Base-by-base conservation (phyloP, 108 stramenopile species). In the Chaetoceros muelleri region DNA sequence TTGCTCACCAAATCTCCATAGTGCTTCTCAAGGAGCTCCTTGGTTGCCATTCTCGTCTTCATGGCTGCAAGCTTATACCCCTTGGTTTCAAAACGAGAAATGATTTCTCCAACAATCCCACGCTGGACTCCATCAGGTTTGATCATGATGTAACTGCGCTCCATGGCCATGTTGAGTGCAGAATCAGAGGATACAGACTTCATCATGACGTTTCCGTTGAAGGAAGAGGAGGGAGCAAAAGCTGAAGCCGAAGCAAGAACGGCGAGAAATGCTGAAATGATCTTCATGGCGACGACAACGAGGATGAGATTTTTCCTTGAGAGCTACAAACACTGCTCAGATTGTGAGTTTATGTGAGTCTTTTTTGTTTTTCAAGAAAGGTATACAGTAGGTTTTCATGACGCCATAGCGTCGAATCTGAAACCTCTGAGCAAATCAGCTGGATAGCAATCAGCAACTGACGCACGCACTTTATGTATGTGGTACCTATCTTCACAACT, bases 1-100 rank as follows among this genome's bases (percentile, higher is more conserved):
- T 95, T 98, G 40, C 74, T 76, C 21, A 79, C 82, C 27, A 96
- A 76, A 52, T 96, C 95, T 44, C 61, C 60, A 78, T 98, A 98
- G 71, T 98, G 96, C 50, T 72, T 51, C 20, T 94, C 84, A 10
- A 94, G 77, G 44, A 92, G 75, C 58, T 95, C 93, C 54, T 73
- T 67, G 7, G 83, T 74, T 28, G 96, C 83, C 74, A 69, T 58
- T 57, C 70, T 69, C 51, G 88, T 90, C 80, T 98, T 98, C 83
- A 96, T 74, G 48, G 87, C 96, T 28, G 73, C 65, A n/a, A 98
- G 79, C 71, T 92, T 84, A 74, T 86, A 93, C 29, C 95, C 95
- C 72, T 93, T 95, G 29, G 76, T 66, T 58, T 96, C 95, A 63
- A 96, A 96, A 30, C 95, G 76, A 24, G 69, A 64, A 53, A 95